Conservation (phyloP, 108 stramenopile species). For the Asterionellopsis glacialis region DNA sequence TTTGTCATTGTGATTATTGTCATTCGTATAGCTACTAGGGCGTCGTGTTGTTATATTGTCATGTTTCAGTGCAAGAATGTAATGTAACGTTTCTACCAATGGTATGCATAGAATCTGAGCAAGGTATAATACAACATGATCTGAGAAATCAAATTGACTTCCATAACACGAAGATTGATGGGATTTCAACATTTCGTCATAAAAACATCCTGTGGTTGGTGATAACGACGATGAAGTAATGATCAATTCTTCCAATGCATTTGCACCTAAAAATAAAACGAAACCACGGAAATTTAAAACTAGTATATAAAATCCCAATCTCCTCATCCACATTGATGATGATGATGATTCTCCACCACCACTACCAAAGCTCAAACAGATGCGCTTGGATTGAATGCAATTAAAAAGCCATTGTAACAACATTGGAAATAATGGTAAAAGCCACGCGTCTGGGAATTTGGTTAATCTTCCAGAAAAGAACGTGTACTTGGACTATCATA, state of each 20-base stretch:
- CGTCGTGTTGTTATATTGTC: background rate
- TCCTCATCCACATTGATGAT: constrained; percentile 17
- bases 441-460: constrained; percentile 66
- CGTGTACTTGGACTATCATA: constrained; percentile 20
- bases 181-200: constrained; percentile 39
- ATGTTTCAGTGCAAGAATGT: constrained; percentile 49
- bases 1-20: too few species aligned
- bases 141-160: constrained; percentile 73
- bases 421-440: constrained; percentile 74
- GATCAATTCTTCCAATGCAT: constrained; percentile 52
- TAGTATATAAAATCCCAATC: constrained; percentile 54
- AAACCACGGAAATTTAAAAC: constrained; percentile 62
- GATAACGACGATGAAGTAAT: constrained; percentile 20
- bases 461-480: constrained; percentile 53
- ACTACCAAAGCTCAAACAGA: background rate
- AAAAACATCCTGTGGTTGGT: constrained; percentile 59
- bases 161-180: constrained; percentile 50
- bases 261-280: constrained; percentile 58
- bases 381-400: constrained; percentile 3
- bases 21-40: too few species aligned
- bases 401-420: constrained; percentile 40
- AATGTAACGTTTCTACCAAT: constrained; percentile 52
- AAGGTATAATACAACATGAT: constrained; percentile 82
- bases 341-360: constrained; percentile 1
- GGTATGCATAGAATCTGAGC: constrained; percentile 70